phyloP scores from a whole-genome alignment of 768 basidiomycete species.

The Pholiota microspora region DNA sequence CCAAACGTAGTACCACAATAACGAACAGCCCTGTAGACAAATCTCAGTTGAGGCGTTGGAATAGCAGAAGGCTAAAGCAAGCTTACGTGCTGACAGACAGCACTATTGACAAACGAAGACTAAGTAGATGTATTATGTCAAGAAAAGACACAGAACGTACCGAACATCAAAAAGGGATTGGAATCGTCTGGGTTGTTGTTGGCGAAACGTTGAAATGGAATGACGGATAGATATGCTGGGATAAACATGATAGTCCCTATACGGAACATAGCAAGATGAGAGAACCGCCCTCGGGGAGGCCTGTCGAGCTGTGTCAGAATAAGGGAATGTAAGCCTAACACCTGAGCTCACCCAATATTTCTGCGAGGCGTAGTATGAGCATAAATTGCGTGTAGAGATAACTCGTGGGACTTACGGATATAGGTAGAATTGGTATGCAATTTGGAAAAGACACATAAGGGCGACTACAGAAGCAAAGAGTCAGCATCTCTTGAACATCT shows the following conservation, averaged over 20 bases:
- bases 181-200: slow-evolving; percentile 61
- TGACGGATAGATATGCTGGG: slow-evolving; percentile 83
- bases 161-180: slow-evolving; percentile 78
- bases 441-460: slow-evolving; percentile 92
- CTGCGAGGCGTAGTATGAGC: slow-evolving; percentile 27
- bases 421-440: slow-evolving; percentile 87
- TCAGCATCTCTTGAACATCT: not conserved
- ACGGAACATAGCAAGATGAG: slow-evolving; percentile 88
- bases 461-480: slow-evolving; percentile 55
- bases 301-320: slow-evolving; percentile 31
- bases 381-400: not conserved
- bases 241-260: slow-evolving; percentile 84
- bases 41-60: too few relatives aligned
- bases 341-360: slow-evolving; percentile 55
- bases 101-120: slow-evolving; percentile 37
- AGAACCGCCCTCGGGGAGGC: slow-evolving; percentile 80
- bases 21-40: slow-evolving; percentile 63
- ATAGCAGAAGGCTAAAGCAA: slow-evolving; percentile 4
- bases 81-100: slow-evolving; percentile 80
- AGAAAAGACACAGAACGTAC: slow-evolving; percentile 37
- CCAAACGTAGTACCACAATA: slow-evolving; percentile 88
- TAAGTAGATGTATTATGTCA: slow-evolving; percentile 1
- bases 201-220: slow-evolving; percentile 72
- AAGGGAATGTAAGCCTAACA: not conserved
- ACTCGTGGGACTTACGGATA: slow-evolving; percentile 65